phyloP scores from a whole-genome alignment of 2,329 filamentous ascomycete species.

The Alternaria solani region DNA sequence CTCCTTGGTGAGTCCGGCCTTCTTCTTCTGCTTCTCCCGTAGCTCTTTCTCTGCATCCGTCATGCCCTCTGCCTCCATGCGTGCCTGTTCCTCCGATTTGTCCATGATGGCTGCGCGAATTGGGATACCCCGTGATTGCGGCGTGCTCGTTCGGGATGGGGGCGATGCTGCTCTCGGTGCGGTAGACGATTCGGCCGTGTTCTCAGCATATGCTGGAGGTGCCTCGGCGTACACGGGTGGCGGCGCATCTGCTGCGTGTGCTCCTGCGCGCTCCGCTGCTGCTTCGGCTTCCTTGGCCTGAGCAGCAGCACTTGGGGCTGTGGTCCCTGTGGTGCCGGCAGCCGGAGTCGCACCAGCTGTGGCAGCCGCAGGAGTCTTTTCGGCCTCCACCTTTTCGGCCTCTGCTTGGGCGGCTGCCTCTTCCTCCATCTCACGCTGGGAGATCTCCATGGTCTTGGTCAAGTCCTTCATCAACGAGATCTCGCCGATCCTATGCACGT shows the following conservation, averaged over 20 bases:
- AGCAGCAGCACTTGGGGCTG: slow-evolving; percentile 45
- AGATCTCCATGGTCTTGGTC: slow-evolving; percentile 98
- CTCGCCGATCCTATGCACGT: slow-evolving; percentile 76
- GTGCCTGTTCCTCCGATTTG: slow-evolving; percentile 79
- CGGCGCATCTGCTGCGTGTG: slow-evolving; percentile 36
- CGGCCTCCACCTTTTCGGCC: slow-evolving; percentile 34
- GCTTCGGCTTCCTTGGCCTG: slow-evolving; percentile 54
- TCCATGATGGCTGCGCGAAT: slow-evolving; percentile 89
- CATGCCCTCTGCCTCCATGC: slow-evolving; percentile 69
- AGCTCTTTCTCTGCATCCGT: slow-evolving; percentile 78
- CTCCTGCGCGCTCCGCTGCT: slow-evolving; percentile 52
- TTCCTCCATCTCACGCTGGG: slow-evolving; percentile 80
- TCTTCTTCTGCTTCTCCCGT: slow-evolving; percentile 86
- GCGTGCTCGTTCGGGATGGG: slow-evolving; percentile 56
- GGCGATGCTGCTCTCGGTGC: slow-evolving; percentile 47
- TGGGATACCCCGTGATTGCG: slow-evolving; percentile 66
- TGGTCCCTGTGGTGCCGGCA: slow-evolving; percentile 14
- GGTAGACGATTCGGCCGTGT: slow-evolving; percentile 46
- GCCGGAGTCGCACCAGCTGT: slow-evolving; percentile 19
- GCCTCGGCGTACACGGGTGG: slow-evolving; percentile 51
- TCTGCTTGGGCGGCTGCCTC: slow-evolving; percentile 66
- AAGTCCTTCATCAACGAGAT: slow-evolving; percentile 99
- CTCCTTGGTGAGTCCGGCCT: slow-evolving; percentile 84
- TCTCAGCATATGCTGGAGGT: slow-evolving; percentile 56
- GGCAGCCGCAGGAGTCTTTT: slow-evolving; percentile 28